Base-by-base conservation (phyloP, 352 stramenopile genomes). In the Globisporangium solare region DNA sequence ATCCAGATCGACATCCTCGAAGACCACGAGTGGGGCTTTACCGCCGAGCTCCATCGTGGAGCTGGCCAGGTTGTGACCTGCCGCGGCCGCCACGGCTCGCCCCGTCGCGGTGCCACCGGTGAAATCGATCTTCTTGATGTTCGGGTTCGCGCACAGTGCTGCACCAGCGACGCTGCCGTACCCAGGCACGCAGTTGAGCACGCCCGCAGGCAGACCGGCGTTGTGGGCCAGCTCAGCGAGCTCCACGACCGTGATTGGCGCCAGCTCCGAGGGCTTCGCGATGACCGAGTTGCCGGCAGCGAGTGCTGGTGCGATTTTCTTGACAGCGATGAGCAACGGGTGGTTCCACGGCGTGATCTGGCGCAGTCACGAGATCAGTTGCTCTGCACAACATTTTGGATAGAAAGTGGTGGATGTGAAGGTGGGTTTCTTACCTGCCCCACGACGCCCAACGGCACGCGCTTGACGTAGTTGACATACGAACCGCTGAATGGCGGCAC, bases 251-350 rank as follows among this genome's bases (percentile, higher is more conserved):
- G 67, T 85, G 24, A 85, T 67, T 21, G 84, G 86, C 14, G 87
- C 76, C 13, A 93, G 56, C 65, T 96, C 87, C 10, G 86, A 93
- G 21, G 87, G 83, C 60, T 96, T 96, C 21, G 96, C 65, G n/a
- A 96, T 83, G 15, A 93, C 66, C 10, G 77, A 81, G 56, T 88
- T 94, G 22, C 87, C 87, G 0, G 77, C 78, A 6, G 87, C 87
- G 15, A 96, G 64, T 20, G 73, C 74, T 17, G 73, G 73, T 10
- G 73, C 70, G 41, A 82, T 61, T 63, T 91, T 92, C 71, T 89
- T 94, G 37, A 80, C 63, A 21, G 83, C 69, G 54, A 94, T 93
- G 24, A 94, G 64, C 58, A 92, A 55, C 40, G 85, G 85, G 45
- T 92, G 86, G 64, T 94, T 94, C 66, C 73, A 94, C 27, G 84